Evolutionary conservation across 1,284 basidiomycete genomes (phyloP), one percentile per base, ranked within the genome.

Genomic region (Cryptococcus hybrid): DNA sequence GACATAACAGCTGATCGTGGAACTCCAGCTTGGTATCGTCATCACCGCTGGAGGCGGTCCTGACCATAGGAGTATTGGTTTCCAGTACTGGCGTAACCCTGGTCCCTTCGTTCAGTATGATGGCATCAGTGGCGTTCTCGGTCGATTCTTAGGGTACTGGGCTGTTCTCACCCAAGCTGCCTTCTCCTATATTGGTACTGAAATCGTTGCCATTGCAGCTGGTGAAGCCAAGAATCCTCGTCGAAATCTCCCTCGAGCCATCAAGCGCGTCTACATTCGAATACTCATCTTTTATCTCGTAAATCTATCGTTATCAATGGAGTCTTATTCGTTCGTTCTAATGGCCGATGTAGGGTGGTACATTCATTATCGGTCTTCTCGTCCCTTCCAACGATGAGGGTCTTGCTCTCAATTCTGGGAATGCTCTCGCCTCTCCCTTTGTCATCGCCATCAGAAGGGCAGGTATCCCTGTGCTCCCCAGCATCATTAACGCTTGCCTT

Each of bases 341-440:
- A 30, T 30, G 30, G 3, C 30, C 30, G 30, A 30, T 30, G 30
- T 4, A 30, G 59, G 47, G 58, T 7, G 54, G 54, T 30, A 62
- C 63, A 35, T 70, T 82, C 38, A 74, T 89, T 58, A 88, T 92
- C 61, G 89, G 90, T 50, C 77, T 92, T 30, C 82, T 92, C 56
- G 88, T 90, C 7, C 85, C 89, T 1, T 88, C 84, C 43, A 85
- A 84, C 69, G 80, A 87, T 56, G 67, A 77, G 0, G 75, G 82
- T 15, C 83, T 92, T 35, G 76, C 83, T 59, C 79, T 88, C 48
- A 72, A 70, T 52, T 82, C 63, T 55, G 68, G 84, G 18, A 86
- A 83, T 40, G 89, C 89, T 47, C 84, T 85, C 7, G 84, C 84
- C 9, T 89, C 87, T n/a, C 90, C 90, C 1, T 92, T 91, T 75